These are phyloP conservation scores for Pseudogymnoascus sp. DNA, from an alignment of 2,329 filamentous ascomycete species.

Conservation along the genomic window DNA sequence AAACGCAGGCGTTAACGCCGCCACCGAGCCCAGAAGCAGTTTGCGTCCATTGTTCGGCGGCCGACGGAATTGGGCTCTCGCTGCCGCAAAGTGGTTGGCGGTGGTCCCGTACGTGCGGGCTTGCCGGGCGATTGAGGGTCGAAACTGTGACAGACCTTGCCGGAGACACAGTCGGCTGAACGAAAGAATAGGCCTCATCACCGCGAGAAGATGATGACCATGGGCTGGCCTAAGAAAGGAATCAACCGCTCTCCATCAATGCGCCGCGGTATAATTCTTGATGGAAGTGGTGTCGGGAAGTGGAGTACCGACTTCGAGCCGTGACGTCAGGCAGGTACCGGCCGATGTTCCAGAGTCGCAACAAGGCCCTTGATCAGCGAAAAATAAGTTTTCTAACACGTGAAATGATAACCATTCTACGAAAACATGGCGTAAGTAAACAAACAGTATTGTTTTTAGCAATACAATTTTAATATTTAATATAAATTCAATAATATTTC, in stretches of 20 bases:
- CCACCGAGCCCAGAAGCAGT: slow-evolving; percentile 19
- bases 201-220: not conserved
- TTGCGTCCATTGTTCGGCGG: not conserved
- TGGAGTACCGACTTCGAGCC: not conserved
- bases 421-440: not conserved
- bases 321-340: slow-evolving; percentile 3
- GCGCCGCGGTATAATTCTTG: not conserved
- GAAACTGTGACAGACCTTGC: not conserved
- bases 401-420: not conserved
- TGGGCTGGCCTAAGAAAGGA: not conserved
- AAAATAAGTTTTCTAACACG: not conserved
- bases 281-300: not conserved
- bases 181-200: slow-evolving; percentile 1
- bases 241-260: not conserved
- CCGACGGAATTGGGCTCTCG: slow-evolving; percentile 20
- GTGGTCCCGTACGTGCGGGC: slow-evolving; percentile 12
- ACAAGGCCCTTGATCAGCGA: not conserved
- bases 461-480: not conserved
- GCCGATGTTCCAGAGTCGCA: not conserved
- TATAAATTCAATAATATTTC: not conserved
- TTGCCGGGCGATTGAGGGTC: slow-evolving; percentile 2
- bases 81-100: slow-evolving; percentile 1
- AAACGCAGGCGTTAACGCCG: slow-evolving; percentile 41
- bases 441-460: not conserved
- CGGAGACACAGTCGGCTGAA: not conserved